Percentiles rank a stretch among this genome's conserved stretches.
These are phyloP conservation scores for Apiotrichum gamsii DNA, from an alignment of 1,284 basidiomycete species.

Conservation along the genomic window DNA sequence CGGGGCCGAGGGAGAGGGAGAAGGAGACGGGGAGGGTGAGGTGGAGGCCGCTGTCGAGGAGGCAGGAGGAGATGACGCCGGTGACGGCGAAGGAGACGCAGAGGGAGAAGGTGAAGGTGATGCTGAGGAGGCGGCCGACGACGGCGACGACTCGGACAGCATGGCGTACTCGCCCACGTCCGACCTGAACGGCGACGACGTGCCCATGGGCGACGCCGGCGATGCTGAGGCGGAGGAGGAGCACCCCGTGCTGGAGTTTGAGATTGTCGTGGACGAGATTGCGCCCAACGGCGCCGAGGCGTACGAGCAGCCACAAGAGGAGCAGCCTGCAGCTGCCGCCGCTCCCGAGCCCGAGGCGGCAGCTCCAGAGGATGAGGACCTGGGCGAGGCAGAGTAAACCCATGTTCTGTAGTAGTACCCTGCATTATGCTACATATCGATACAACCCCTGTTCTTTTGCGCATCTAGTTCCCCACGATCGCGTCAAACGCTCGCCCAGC, in stretches of 20 bases:
- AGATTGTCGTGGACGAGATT: not conserved
- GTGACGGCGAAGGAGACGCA: no score
- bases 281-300: not conserved
- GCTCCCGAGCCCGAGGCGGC: not conserved
- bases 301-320: not conserved
- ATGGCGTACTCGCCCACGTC: no score
- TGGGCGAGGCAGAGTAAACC: constrained; percentile 6
- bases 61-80: constrained; percentile 1
- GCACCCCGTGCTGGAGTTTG: not conserved
- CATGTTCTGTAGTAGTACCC: no score
- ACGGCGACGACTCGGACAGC: no score
- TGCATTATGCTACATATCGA: no score
- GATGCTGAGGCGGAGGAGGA: not conserved
- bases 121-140: not conserved
- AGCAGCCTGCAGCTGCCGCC: not conserved
- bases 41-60: constrained; percentile 3
- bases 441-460: no score
- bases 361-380: constrained; percentile 1
- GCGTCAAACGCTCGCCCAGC: not conserved
- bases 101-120: constrained; percentile 1
- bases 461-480: not conserved
- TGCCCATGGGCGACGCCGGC: constrained; percentile 1
- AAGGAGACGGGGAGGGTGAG: not conserved
- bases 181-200: constrained; percentile 2
- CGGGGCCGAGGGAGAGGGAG: constrained; percentile 8